phyloP scores from a whole-genome alignment of 164 flowering plant species.

The Vitis rupestris region DNA sequence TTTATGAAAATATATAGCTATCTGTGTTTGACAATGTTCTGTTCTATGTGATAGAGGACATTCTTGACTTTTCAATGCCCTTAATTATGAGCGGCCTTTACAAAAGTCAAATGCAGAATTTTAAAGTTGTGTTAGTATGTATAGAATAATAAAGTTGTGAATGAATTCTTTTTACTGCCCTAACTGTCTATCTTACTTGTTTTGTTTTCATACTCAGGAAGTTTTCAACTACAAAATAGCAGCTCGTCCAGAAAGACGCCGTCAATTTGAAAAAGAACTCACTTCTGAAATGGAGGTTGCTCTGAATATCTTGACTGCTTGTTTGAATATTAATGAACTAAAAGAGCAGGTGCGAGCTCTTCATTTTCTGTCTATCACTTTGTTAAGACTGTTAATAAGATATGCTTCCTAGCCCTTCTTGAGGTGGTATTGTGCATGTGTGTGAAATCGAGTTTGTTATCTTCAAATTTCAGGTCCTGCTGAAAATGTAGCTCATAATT shows the following conservation, averaged over 20 bases:
- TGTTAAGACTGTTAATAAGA: background rate
- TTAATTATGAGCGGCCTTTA: background rate
- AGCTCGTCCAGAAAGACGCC: conserved; percentile 94
- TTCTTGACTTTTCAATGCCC: background rate
- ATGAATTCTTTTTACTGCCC: background rate
- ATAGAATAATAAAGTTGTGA: background rate
- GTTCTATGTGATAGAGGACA: background rate
- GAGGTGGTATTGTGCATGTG: background rate
- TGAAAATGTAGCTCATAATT: background rate
- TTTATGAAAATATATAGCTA: background rate
- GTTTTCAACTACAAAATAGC: conserved; percentile 85
- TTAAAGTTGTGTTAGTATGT: background rate
- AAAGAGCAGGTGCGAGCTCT: conserved; percentile 74
- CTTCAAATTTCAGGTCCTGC: background rate
- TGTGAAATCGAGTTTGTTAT: background rate
- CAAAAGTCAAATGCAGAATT: background rate
- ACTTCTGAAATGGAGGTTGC: conserved; percentile 73
- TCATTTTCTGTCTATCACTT: background rate
- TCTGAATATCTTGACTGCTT: conserved; percentile 72
- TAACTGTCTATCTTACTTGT: background rate
- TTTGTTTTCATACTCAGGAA: conserved; percentile 53
- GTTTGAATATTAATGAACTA: conserved; percentile 65
- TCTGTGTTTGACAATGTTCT: background rate
- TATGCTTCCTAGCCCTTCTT: background rate
- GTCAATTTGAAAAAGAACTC: conserved; percentile 92